Conservation (phyloP, 148 eudicot species). For the Chenopodium suecicum region DNA sequence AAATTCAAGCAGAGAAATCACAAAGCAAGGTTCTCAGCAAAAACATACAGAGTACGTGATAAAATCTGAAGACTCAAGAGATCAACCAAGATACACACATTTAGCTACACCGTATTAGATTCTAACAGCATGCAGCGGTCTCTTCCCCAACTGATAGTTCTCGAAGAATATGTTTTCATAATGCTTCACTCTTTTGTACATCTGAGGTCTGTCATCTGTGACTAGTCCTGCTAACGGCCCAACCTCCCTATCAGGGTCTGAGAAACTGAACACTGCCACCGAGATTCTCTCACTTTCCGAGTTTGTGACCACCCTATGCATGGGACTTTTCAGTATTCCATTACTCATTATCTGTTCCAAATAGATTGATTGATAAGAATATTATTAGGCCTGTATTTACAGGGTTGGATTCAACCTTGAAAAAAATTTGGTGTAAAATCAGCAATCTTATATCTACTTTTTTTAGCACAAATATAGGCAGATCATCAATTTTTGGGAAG, state of each 20-base stretch:
- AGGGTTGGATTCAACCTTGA: not conserved
- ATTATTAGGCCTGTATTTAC: not conserved
- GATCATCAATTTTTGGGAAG: not conserved
- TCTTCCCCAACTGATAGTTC: conserved; percentile 35
- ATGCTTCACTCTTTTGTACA: conserved; percentile 37
- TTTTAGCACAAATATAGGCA: not conserved
- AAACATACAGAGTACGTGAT: not conserved
- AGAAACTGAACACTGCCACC: conserved; percentile 35
- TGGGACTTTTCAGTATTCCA: conserved; percentile 47
- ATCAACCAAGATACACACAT: not conserved
- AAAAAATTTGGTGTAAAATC: not conserved
- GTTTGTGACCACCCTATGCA: conserved; percentile 54
- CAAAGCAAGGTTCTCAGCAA: not conserved
- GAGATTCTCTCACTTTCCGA: conserved; percentile 40
- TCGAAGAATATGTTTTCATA: conserved; percentile 31
- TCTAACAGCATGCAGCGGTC: conserved; percentile 33
- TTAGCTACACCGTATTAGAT: not conserved
- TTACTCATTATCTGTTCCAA: conserved; percentile 47
- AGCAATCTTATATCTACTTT: not conserved
- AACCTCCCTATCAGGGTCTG: conserved; percentile 36
- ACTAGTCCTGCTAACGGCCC: conserved; percentile 42
- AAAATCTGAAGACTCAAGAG: too few relatives aligned
- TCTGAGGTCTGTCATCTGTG: conserved; percentile 37
- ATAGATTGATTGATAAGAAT: not conserved
- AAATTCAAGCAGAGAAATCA: not conserved